phyloP scores from a whole-genome alignment of 106 monocot genomes.

The Chionographis japonica region DNA sequence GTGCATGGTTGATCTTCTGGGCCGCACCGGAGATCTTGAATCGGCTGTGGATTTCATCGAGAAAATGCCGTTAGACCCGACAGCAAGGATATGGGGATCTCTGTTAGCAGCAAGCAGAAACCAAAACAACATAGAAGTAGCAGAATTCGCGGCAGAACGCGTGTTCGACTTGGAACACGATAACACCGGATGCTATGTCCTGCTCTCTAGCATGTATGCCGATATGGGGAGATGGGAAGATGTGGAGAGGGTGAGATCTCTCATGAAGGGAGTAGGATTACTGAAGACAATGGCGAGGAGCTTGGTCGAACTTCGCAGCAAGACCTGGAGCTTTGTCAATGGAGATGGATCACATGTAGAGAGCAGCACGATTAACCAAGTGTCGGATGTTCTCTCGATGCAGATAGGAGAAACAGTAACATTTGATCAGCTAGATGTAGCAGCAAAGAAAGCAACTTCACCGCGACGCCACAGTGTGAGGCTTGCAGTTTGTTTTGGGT shows the following conservation, averaged over 20 bases:
- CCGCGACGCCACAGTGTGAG: constrained; percentile 57
- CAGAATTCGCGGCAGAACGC: constrained; percentile 64
- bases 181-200: constrained; percentile 81
- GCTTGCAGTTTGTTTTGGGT: constrained; percentile 52
- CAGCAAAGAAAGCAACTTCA: constrained; percentile 20
- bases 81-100: constrained; percentile 80
- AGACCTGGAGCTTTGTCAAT: constrained; percentile 45
- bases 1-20: constrained; percentile 87
- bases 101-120: constrained; percentile 83
- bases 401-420: constrained; percentile 31
- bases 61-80: constrained; percentile 53
- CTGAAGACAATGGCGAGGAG: constrained; percentile 43
- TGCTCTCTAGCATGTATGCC: constrained; percentile 63
- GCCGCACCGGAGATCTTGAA: constrained; percentile 59
- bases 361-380: constrained; percentile 34
- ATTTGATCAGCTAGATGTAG: constrained; percentile 4
- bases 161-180: constrained; percentile 64
- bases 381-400: constrained; percentile 48
- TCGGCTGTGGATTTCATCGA: constrained; percentile 61
- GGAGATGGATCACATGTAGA: constrained; percentile 50
- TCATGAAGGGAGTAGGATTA: constrained; percentile 55
- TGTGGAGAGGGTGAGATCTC: constrained; percentile 35
- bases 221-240: constrained; percentile 64
- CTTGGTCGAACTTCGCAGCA: constrained; percentile 36
- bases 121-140: constrained; percentile 42